These are phyloP conservation scores for Fraxinus anomala DNA, from an alignment of 257 asterid genomes.

Conservation along the genomic window DNA sequence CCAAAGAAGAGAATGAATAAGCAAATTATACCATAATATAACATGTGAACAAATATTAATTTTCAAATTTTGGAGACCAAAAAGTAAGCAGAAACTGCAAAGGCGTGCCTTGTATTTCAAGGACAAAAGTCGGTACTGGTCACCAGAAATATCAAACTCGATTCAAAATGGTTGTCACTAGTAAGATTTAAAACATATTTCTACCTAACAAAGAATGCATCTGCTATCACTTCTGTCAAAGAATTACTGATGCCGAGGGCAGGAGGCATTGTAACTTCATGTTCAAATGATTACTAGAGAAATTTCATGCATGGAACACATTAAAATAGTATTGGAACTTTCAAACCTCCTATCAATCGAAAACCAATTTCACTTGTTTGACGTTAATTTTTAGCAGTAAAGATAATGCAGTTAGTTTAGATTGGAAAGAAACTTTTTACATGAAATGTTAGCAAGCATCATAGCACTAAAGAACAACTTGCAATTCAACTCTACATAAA, in stretches of 20 bases:
- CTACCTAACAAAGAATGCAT: neutral
- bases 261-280: neutral
- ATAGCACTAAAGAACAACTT: neutral
- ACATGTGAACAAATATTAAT: neutral
- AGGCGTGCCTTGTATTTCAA: neutral
- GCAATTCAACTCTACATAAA: neutral
- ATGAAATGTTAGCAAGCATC: neutral
- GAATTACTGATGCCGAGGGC: neutral
- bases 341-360: neutral
- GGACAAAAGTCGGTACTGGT: neutral
- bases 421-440: neutral
- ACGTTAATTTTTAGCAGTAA: neutral
- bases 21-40: neutral
- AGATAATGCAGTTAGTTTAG: neutral
- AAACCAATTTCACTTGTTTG: neutral
- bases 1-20: constrained; percentile 12
- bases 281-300: neutral
- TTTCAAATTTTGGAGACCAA: neutral
- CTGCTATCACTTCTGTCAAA: neutral
- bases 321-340: neutral
- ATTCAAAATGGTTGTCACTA: neutral
- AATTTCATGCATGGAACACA: neutral
- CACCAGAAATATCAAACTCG: neutral
- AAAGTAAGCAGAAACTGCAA: neutral
- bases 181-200: neutral